Base-by-base conservation (phyloP, 768 basidiomycete species). In the Trametes cinnabarina region DNA sequence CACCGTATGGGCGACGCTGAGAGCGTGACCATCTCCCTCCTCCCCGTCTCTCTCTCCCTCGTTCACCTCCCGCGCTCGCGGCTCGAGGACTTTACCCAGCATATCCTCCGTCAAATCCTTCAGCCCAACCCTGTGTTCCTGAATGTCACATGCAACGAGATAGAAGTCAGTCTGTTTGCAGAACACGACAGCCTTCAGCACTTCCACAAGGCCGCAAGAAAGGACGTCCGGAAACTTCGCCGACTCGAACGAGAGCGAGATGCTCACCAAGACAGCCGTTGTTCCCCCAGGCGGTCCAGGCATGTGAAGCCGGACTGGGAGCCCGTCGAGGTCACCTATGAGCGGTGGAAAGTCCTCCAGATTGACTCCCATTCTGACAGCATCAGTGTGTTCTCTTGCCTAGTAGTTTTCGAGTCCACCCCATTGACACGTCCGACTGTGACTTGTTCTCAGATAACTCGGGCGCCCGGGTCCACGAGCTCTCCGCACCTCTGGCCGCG, bases 341-440 rank as follows among this genome's bases (percentile, higher is more conserved):
- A 90, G 58, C 79, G 78, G 58, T 92, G 90, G 90, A 84, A 79
- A 63, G 90, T 90, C 20, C 77, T 92, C 28, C 89, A 92, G 71
- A 86, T 92, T 52, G 89, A 91, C 70, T 87, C 87, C 0, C 89
- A 90, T 69, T 86, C 81, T 25, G 84, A 90, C 68, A 79, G 80
- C 57, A 76, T 86, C 37, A 87, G 88, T 87, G 26, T 59, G 60
- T 60, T 12, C 19, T 15, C 30, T 26, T 49, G 41, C 2, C 14
- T 34, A 2, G 19, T 20, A 11, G 20, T 9, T 11, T 20, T 11
- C n/a, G 11, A 23, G 10, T 14, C 3, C 5, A 19, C 4, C 11
- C 3, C 12, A 42, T 14, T 46, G 44, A 46, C 44, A 9, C 6
- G 23, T 43, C 20, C 10, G 11, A n/a, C 12, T 25, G 15, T 28